These are phyloP conservation scores for Moesziomyces aphidis DNA, from an alignment of 1,284 basidiomycete genomes.

Conservation along the genomic window DNA sequence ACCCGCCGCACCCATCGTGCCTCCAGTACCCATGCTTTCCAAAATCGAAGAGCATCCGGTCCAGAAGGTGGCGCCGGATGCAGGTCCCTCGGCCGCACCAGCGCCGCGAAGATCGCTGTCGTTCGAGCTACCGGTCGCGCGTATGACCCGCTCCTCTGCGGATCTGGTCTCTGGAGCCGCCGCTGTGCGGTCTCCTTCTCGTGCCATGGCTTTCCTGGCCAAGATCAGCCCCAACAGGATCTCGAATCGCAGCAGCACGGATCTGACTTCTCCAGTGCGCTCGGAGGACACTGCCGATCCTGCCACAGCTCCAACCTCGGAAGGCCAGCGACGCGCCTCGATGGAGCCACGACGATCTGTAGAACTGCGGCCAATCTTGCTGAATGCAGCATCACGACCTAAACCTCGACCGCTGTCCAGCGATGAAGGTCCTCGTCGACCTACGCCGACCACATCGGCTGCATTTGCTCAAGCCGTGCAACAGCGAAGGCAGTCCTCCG, in stretches of 20 bases:
- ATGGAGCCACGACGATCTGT: conserved; percentile 32
- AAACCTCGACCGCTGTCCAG: conserved; percentile 1
- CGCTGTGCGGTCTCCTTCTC: conserved; percentile 23
- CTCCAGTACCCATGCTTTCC: conserved; percentile 18
- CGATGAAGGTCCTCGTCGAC: neutral
- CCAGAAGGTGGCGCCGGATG: conserved; percentile 5
- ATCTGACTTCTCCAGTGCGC: conserved; percentile 8
- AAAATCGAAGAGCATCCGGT: conserved; percentile 31
- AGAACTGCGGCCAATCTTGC: conserved; percentile 38
- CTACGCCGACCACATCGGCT: neutral
- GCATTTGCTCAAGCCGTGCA: conserved; percentile 10
- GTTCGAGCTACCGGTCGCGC: conserved; percentile 30
- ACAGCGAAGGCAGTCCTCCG: conserved; percentile 22
- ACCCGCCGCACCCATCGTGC: conserved; percentile 20
- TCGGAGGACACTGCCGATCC: neutral
- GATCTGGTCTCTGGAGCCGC: conserved; percentile 3
- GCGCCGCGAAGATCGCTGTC: conserved; percentile 21
- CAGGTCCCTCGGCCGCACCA: neutral
- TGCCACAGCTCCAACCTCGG: conserved; percentile 13
- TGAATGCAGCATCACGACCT: conserved; percentile 24
- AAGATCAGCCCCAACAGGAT: conserved; percentile 26
- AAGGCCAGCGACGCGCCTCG: conserved; percentile 21
- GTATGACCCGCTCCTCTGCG: conserved; percentile 13
- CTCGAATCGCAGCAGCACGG: conserved; percentile 29
- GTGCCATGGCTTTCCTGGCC: conserved; percentile 30